Base-by-base conservation (phyloP, 2,329 filamentous ascomycete genomes). In the Fusarium nematophilum region DNA sequence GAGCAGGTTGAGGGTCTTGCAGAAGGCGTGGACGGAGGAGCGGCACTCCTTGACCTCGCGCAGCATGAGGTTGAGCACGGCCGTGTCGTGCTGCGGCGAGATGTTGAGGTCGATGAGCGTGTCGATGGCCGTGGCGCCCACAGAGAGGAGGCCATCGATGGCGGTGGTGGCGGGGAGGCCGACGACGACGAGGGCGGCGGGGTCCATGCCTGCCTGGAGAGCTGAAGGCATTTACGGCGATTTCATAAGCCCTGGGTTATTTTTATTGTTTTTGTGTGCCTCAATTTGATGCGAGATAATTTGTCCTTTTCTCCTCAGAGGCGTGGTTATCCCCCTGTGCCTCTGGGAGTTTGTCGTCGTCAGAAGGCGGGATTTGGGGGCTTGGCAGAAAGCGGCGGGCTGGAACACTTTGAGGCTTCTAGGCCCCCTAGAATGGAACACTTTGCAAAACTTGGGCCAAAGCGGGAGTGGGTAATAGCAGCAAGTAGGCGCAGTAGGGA, bases 1-100 rank as follows among this genome's bases (percentile, higher is more conserved):
- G 50, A 75, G 65, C 15, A 73, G 66, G 17, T 53, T 64, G 37
- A 76, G 68, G 5, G 72, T 73, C 60, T 76, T 76, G 64, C 71
- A 72, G 30, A 76, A 65, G 31, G 75, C 67, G 60, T 75, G 72
- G 14, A 75, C 65, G 1, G 75, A 75, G 9, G 75, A 76, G 27
- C 75, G 73, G 30, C 73, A 75, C 56, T 76, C 74, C 43, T 75
- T 75, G 30, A 75, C 59, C 55, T 75, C 73, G 38, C 73, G 72
- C 6, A 76, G 66, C 10, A 73, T 71, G 38, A 69, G 63, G 59
- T 69, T 70, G 53, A 75, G 59, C 23, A 69, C 37, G 6, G 64
- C 57, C 14, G 71, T 72, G 49, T 60, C 59, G 53, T 62, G 50
- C 52, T 64, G 64, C 2, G 73, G 67, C 6, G 70, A 62, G 44